Base-by-base conservation (phyloP, 371 early-diverging fungal genomes). In the Gilbertella persicaria region DNA sequence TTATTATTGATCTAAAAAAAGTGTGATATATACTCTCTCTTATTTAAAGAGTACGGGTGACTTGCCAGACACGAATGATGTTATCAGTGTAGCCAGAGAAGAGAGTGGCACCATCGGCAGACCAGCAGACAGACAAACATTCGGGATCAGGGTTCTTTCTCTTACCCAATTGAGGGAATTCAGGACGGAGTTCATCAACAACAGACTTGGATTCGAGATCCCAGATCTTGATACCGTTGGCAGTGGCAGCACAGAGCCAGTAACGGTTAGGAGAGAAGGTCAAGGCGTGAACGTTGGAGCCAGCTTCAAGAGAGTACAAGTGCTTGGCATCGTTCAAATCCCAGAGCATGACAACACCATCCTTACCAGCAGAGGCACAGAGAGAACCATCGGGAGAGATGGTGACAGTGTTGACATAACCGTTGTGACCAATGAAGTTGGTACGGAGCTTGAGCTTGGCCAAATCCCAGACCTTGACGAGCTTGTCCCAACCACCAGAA, bases 381-480 rank as follows among this genome's bases (percentile, higher is more conserved):
- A 98, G 92, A 57, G 98, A 97, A 79, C 99, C 99, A 85, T 99
- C 99, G 69, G 99, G 99, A 30, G 98, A 97, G 80, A 99, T 90
- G 67, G 96, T 95, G 73, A 97, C 90, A 67, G 96, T 92, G 92
- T 92, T 93, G 81, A 99, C 90, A 84, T 96, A 95, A 56, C 95
- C 96, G 70, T 87, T 85, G 93, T 99, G 98, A 60, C 98, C 99
- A 71, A 90, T 89, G 90, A 97, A 97, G 92, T 97, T 96, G 90
- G 95, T 93, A 83, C 92, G 91, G 47, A 98, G 85, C 91, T 95
- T 95, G 89, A 88, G 90, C 88, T 96, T 95, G 85, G 87, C 88
- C 55, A 96, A 84, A 72, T 99, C 98, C 99, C 99, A 99, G 64
- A 96, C 94, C 95, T 98, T 98, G 81, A 99, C 96, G 64, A 95